Evolutionary conservation across 257 asterid genomes (phyloP), one percentile per base, ranked within the genome.

Genomic region (Hygrophila difformis): DNA sequence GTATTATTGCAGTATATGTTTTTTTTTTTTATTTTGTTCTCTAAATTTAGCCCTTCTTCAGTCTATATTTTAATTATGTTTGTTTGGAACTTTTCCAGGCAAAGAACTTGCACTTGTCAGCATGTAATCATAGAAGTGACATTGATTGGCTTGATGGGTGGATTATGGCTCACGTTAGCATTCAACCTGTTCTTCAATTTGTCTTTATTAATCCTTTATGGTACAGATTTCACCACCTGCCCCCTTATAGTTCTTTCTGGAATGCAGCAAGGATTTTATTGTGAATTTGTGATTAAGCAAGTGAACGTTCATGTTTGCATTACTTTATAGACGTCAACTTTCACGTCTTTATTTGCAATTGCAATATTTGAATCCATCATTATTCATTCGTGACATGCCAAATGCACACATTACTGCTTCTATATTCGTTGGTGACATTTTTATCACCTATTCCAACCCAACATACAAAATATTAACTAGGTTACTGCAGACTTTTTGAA

Each of bases 141-240:
- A 85, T 89, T 40, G 98, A 89, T 63, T 89, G 98, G 98, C 94
- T 89, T 61, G 98, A 85, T 47, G 98, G 96, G 68, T 89, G 96
- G 96, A 72, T 89, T 55, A 44, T 85, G 47, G 93, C 96, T 64
- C 98, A 89, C 96, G 98, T 89, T 53, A 44, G 63, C 39, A 29
- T n/a, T 34, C 12, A 24, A 42, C 2, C 28, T 55, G 24, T 55
- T 8, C 18, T 28, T 31, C 3, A 23, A 18, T 28, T 54, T 47
- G 17, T 57, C 21, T n/a, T n/a, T n/a, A n/a, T n/a, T n/a, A n/a
- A n/a, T n/a, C n/a, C n/a, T 20, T 31, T 44, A n/a, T 34, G 17
- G 48, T 4, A 21, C 44, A 19, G 7, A 15, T 14, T n/a, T 18
- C 8, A 12, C 22, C 33, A 18, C 52, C 10, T 43, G 19, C 35